Percentiles rank a stretch among this genome's conserved stretches.
Conservation (phyloP, 371 early-diverging fungal genomes). For the Syncephalastrum monosporum region DNA sequence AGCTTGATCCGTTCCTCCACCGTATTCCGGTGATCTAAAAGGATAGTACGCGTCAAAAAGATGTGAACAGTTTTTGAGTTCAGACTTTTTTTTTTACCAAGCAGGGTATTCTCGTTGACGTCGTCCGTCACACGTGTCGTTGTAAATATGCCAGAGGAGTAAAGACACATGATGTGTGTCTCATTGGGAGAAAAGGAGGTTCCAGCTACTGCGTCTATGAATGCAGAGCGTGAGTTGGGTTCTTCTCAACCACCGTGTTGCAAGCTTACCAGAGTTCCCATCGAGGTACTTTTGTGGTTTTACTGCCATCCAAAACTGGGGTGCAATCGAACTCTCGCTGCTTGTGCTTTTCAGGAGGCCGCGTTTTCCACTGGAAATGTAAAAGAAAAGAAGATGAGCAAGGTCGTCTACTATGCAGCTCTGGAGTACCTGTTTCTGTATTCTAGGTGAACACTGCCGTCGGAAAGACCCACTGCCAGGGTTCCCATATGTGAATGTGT, state of each 20-base stretch:
- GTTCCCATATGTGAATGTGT: slow-evolving; percentile 14
- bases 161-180: slow-evolving; percentile 37
- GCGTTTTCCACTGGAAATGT: neutral
- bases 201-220: slow-evolving; percentile 28
- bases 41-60: neutral
- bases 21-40: slow-evolving; percentile 7
- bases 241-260: neutral
- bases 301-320: slow-evolving; percentile 23
- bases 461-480: slow-evolving; percentile 37
- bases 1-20: slow-evolving; percentile 17
- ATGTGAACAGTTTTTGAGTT: too few species aligned
- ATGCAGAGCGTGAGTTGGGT: neutral
- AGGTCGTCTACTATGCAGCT: too few species aligned
- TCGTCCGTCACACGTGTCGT: slow-evolving; percentile 27
- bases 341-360: slow-evolving; percentile 5
- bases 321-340: slow-evolving; percentile 6
- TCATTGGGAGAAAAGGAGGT: slow-evolving; percentile 37
- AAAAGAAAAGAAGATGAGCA: too few species aligned
- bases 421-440: slow-evolving; percentile 12
- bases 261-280: slow-evolving; percentile 12
- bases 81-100: too few species aligned
- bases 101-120: neutral
- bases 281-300: slow-evolving; percentile 11
- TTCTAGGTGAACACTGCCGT: slow-evolving; percentile 42
- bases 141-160: slow-evolving; percentile 29